Conservation (phyloP, 2,329 filamentous ascomycete species). For the Colletotrichum gigasporum region DNA sequence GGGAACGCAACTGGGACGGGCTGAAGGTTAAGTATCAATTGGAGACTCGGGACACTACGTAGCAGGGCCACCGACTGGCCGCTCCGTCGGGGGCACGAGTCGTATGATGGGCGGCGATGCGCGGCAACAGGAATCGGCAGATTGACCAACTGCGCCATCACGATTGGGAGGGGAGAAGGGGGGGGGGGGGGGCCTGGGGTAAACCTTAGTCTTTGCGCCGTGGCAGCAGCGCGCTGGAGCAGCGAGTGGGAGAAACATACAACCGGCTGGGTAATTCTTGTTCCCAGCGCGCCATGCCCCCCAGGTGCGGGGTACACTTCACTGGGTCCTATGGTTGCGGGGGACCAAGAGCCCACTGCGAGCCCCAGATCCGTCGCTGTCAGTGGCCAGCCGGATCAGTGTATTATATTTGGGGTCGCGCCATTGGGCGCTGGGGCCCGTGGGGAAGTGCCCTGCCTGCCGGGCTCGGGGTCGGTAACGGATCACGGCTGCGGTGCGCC, state of each 20-base stretch:
- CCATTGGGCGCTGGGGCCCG: neutral
- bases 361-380: no score
- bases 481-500: neutral
- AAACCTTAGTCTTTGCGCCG: neutral
- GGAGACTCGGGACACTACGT: neutral
- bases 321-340: no score
- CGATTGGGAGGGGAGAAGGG: no score
- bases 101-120: constrained; percentile 19
- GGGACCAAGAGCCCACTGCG: no score
- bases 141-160: neutral
- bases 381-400: no score
- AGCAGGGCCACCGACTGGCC: neutral
- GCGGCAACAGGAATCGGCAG: constrained; percentile 15
- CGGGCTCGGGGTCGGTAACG: constrained; percentile 12
- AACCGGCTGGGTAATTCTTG: constrained; percentile 13
- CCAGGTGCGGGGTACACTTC: constrained; percentile 5
- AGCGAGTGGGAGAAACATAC: constrained; percentile 12
- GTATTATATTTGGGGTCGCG: constrained; percentile 3
- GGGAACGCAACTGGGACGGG: neutral
- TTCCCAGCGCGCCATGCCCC: neutral
- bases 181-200: neutral
- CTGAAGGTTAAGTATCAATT: constrained; percentile 8
- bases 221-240: neutral
- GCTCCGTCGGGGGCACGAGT: constrained; percentile 9
- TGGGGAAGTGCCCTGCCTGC: neutral